Percentiles rank a stretch among this genome's conserved stretches.
phyloP scores from a whole-genome alignment of 805 yeast genomes.

The Danielozyma ontarioensis region DNA sequence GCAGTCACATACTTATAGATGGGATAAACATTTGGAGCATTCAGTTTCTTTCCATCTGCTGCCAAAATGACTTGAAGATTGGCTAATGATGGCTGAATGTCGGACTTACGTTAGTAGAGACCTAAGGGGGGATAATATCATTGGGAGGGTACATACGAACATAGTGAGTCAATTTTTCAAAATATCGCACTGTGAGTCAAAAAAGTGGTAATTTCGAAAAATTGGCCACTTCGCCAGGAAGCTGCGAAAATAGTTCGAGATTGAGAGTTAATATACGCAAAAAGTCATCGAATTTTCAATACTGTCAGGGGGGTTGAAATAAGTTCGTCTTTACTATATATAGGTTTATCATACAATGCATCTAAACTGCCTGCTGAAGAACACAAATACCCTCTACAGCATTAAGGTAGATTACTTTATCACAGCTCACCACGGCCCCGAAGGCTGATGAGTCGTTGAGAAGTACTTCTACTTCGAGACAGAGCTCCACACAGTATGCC shows the following conservation, averaged over 20 bases:
- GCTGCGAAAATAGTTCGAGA: too few relatives aligned
- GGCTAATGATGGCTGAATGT: not conserved
- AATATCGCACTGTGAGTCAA: too few relatives aligned
- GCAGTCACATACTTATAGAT: constrained; percentile 69
- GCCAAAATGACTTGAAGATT: not conserved
- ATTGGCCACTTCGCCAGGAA: too few relatives aligned
- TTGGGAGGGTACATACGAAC: not conserved
- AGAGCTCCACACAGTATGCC: constrained; percentile 46
- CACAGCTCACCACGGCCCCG: constrained; percentile 45
- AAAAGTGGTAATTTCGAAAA: too few relatives aligned
- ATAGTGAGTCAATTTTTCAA: too few relatives aligned
- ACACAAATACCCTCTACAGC: constrained; percentile 36
- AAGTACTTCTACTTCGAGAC: constrained; percentile 41
- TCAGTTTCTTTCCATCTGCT: constrained; percentile 4
- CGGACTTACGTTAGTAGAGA: not conserved
- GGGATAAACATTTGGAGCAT: constrained; percentile 70
- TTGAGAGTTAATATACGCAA: too few relatives aligned
- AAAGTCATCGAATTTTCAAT: too few relatives aligned
- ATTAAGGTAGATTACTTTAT: constrained; percentile 40
- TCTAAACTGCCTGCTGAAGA: constrained; percentile 19
- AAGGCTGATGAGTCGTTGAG: constrained; percentile 16
- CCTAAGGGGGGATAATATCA: not conserved
- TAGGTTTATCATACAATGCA: too few relatives aligned
- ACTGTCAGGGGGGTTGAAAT: too few relatives aligned
- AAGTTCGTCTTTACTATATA: too few relatives aligned